Evolutionary conservation across 106 monocot genomes (phyloP).

Genomic region (Apostasia shenzhenica): DNA sequence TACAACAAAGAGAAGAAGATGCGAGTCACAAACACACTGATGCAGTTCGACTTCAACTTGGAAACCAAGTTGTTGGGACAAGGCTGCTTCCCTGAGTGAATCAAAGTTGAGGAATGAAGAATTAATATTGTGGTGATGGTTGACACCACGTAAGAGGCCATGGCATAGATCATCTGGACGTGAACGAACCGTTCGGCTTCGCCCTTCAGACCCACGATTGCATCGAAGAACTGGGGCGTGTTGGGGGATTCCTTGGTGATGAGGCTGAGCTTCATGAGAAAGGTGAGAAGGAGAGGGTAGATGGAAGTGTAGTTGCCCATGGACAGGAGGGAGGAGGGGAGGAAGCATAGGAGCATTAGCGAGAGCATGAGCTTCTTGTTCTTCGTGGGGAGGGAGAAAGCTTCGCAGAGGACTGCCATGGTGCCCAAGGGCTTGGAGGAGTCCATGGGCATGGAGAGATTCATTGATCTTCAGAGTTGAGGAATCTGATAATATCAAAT

Average conservation of each 20-base stretch:
- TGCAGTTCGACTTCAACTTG: slow-evolving; percentile 9
- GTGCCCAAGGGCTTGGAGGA: not conserved
- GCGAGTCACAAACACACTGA: slow-evolving; percentile 1
- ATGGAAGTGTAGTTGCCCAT: slow-evolving; percentile 14
- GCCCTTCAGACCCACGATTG: not conserved
- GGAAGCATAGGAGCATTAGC: not conserved
- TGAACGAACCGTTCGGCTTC: slow-evolving; percentile 5
- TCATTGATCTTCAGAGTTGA: not conserved
- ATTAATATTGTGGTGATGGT: slow-evolving; percentile 2
- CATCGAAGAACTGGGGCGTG: slow-evolving; percentile 15
- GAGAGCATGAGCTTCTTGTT: slow-evolving; percentile 22
- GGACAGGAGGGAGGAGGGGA: slow-evolving; percentile 7
- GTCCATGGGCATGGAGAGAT: slow-evolving; percentile 3
- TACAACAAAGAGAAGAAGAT: slow-evolving; percentile 14
- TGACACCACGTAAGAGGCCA: slow-evolving; percentile 7
- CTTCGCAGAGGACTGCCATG: slow-evolving; percentile 6
- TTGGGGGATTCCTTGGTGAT: slow-evolving; percentile 5
- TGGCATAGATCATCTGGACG: not conserved
- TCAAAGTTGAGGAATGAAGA: slow-evolving; percentile 6
- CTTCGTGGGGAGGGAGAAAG: slow-evolving; percentile 11
- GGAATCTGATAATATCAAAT: not conserved
- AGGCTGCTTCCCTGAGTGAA: slow-evolving; percentile 4
- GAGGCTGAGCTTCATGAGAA: slow-evolving; percentile 14
- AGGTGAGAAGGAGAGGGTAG: slow-evolving; percentile 7
- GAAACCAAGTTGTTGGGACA: not conserved